phyloP scores from a whole-genome alignment of 2,329 filamentous ascomycete species.

The Dactylonectria macrodidyma region DNA sequence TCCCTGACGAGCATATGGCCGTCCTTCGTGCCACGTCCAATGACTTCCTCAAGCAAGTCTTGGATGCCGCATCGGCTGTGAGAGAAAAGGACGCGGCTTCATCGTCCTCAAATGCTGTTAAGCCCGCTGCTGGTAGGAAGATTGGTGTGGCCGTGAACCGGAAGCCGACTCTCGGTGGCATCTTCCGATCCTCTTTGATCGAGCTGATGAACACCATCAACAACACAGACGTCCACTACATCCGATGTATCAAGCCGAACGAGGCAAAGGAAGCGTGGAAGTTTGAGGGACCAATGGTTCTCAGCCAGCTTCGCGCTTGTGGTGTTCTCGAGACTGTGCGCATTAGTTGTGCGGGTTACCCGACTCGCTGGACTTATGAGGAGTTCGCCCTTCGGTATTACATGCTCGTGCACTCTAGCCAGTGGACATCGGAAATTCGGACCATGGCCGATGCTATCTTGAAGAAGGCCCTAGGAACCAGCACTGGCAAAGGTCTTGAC shows the following conservation, averaged over 20 bases:
- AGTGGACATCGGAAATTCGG: conserved; percentile 95
- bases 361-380: conserved; percentile 98
- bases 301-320: conserved; percentile 96
- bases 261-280: conserved; percentile 98
- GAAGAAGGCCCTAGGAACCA: conserved; percentile 86
- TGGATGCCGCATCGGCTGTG: conserved; percentile 88
- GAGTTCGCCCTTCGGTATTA: conserved; percentile 98
- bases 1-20: conserved; percentile 98
- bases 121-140: conserved; percentile 84
- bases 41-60: conserved; percentile 84
- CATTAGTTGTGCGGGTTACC: conserved; percentile 97
- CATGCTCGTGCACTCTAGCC: conserved; percentile 91
- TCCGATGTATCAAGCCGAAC: conserved; percentile 98
- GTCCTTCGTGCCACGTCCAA: conserved; percentile 89
- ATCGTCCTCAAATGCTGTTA: conserved; percentile 79
- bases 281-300: conserved; percentile 98
- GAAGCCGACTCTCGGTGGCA: conserved; percentile 97
- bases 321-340: conserved; percentile 98
- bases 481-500: conserved; percentile 81
- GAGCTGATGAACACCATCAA: conserved; percentile 99
- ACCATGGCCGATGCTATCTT: conserved; percentile 95
- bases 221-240: conserved; percentile 98
- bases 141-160: conserved; percentile 93
- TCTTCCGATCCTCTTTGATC: conserved; percentile 98
- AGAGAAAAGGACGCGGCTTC: conserved; percentile 88